Evolutionary conservation across 1,139 yeast genomes (phyloP).

Genomic region (Pneumocystis carinii): DNA sequence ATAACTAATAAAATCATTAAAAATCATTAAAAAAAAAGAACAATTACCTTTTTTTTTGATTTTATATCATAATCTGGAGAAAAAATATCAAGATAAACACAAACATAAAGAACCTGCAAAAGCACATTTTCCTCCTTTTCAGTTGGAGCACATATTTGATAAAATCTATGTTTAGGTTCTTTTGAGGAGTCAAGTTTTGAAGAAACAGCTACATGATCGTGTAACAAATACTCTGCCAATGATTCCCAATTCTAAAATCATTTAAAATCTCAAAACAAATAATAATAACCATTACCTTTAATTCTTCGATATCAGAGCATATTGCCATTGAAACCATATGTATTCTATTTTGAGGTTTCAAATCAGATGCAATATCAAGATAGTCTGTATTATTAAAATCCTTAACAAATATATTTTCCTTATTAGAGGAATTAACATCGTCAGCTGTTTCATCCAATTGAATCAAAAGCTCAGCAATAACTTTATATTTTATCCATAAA

Average conservation of each 20-base stretch:
- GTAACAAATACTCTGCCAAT: slow-evolving; percentile 18
- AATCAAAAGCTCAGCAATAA: slow-evolving; percentile 13
- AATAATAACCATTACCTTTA: not conserved
- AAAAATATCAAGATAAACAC: slow-evolving; percentile 16
- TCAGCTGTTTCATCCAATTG: slow-evolving; percentile 3
- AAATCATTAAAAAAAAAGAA: not conserved
- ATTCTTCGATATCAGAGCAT: not conserved
- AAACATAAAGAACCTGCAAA: slow-evolving; percentile 22
- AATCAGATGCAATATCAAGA: slow-evolving; percentile 8
- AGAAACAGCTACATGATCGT: slow-evolving; percentile 15
- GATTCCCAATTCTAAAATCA: slow-evolving; percentile 16
- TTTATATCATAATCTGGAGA: slow-evolving; percentile 3
- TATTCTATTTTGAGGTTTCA: slow-evolving; percentile 13
- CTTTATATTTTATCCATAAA: slow-evolving; percentile 19
- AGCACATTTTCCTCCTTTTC: slow-evolving; percentile 19
- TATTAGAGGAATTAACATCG: slow-evolving; percentile 7
- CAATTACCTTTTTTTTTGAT: slow-evolving; percentile 5
- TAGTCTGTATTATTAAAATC: not conserved
- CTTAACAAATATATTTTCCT: slow-evolving; percentile 15
- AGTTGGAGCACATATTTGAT: slow-evolving; percentile 12
- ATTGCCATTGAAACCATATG: slow-evolving; percentile 17
- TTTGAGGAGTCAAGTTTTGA: slow-evolving; percentile 12
- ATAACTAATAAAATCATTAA: slow-evolving; percentile 6
- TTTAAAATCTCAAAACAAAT: slow-evolving; percentile 12
- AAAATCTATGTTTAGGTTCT: slow-evolving; percentile 1